Evolutionary conservation across 1,284 basidiomycete species (phyloP).

Genomic region (Ustilago sp.): DNA sequence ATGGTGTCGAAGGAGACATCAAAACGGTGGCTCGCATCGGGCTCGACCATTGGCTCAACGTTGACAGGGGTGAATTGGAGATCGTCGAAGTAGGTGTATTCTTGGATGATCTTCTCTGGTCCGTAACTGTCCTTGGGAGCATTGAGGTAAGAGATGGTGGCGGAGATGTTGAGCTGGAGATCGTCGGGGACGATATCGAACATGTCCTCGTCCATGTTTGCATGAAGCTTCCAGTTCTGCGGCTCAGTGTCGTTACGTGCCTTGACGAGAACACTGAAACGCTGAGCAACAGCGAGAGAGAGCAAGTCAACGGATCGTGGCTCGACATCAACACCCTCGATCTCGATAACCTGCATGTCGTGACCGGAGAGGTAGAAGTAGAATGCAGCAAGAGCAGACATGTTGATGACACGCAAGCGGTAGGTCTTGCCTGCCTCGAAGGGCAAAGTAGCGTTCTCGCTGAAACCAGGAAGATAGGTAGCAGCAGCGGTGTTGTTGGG

Average conservation of each 20-base stretch:
- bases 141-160: conserved; percentile 57
- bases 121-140: conserved; percentile 30
- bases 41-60: conserved; percentile 64
- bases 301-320: conserved; percentile 43
- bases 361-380: conserved; percentile 54
- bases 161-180: conserved; percentile 63
- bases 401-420: conserved; percentile 74
- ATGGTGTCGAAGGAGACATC: conserved; percentile 72
- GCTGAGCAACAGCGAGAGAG: conserved; percentile 52
- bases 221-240: conserved; percentile 87
- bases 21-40: conserved; percentile 69
- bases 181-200: conserved; percentile 65
- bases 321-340: conserved; percentile 55
- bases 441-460: conserved; percentile 85
- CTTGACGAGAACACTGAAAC: conserved; percentile 58
- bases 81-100: conserved; percentile 70
- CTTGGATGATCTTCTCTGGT: conserved; percentile 45
- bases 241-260: conserved; percentile 81
- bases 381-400: conserved; percentile 69
- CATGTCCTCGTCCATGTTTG: conserved; percentile 81
- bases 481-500: conserved; percentile 70
- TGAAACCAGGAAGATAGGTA: conserved; percentile 70
- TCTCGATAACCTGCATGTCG: conserved; percentile 59
- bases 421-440: conserved; percentile 71
- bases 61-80: conserved; percentile 70